Percentiles rank a stretch among this genome's conserved stretches.
phyloP scores from a whole-genome alignment of 495 filamentous ascomycete genomes.

The Copromyces sp. region DNA sequence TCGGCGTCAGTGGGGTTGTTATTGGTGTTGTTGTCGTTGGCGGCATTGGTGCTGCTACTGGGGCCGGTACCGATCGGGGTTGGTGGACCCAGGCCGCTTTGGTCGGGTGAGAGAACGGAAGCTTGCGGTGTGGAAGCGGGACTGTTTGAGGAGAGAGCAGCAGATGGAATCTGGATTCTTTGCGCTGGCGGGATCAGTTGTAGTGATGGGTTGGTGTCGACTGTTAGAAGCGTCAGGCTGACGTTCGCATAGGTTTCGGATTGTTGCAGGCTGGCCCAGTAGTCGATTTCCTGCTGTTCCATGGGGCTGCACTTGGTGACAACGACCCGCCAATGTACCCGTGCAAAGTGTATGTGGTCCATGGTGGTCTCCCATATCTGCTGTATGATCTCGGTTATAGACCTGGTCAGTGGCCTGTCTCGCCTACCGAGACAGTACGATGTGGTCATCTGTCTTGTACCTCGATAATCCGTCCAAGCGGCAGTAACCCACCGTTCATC shows the following conservation, averaged over 20 bases:
- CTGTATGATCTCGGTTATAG: conserved; percentile 52
- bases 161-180: conserved; percentile 28
- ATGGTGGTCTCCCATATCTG: conserved; percentile 84
- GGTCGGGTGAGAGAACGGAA: conserved; percentile 45
- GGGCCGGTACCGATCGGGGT: conserved; percentile 30
- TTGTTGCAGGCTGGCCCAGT: conserved; percentile 39
- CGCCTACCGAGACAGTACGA: conserved; percentile 70
- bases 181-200: conserved; percentile 46
- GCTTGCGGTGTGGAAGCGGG: conserved; percentile 50
- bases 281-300: conserved; percentile 62
- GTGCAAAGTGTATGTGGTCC: conserved; percentile 59
- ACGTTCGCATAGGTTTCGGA: conserved; percentile 33
- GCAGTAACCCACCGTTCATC: conserved; percentile 82
- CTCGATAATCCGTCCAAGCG: conserved; percentile 85
- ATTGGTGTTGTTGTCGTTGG: background rate
- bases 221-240: conserved; percentile 51
- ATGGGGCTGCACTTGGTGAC: conserved; percentile 65
- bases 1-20: conserved; percentile 41
- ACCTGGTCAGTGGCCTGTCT: conserved; percentile 42
- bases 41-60: background rate
- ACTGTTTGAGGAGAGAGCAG: conserved; percentile 36
- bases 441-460: conserved; percentile 62
- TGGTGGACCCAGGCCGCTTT: conserved; percentile 36
- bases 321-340: conserved; percentile 71
- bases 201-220: conserved; percentile 57